A percentile compares a stretch with the other conserved stretches of the same genome.
Conservation (phyloP, 805 yeast genomes). For the Hanseniaspora taiwanica region DNA sequence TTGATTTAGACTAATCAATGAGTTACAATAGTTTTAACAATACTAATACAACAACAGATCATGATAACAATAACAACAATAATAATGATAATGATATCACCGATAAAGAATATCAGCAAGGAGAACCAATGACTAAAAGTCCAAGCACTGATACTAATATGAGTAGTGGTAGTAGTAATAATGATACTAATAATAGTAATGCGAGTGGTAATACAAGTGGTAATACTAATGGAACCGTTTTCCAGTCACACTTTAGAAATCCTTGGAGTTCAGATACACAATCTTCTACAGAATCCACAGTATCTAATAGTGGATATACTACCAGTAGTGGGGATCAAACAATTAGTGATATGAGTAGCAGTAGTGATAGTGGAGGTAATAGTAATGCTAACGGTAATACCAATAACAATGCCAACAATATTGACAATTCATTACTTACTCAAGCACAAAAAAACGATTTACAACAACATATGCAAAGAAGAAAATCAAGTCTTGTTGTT, state of each 20-base stretch:
- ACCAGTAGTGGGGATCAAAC: no score
- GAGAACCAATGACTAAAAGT: no score
- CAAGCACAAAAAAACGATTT: not conserved
- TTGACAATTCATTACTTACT: constrained; percentile 1
- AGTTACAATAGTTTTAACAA: no score
- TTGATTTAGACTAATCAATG: no score
- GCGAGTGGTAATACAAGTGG: not conserved
- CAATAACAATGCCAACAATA: not conserved
- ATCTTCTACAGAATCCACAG: no score
- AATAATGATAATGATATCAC: no score
- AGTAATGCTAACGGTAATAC: not conserved
- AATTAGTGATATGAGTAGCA: not conserved
- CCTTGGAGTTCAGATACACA: not conserved
- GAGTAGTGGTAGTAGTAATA: not conserved
- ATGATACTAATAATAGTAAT: not conserved
- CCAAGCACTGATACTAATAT: not conserved
- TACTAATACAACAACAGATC: no score
- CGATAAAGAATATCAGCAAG: no score
- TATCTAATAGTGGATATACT: no score
- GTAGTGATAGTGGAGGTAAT: not conserved
- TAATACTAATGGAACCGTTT: not conserved
- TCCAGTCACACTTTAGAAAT: not conserved
- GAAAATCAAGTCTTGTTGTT: constrained; percentile 24
- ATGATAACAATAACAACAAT: no score
- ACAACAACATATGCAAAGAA: constrained; percentile 8